Base-by-base conservation (phyloP, 331 rosid genomes). In the Spiraea crenata region DNA sequence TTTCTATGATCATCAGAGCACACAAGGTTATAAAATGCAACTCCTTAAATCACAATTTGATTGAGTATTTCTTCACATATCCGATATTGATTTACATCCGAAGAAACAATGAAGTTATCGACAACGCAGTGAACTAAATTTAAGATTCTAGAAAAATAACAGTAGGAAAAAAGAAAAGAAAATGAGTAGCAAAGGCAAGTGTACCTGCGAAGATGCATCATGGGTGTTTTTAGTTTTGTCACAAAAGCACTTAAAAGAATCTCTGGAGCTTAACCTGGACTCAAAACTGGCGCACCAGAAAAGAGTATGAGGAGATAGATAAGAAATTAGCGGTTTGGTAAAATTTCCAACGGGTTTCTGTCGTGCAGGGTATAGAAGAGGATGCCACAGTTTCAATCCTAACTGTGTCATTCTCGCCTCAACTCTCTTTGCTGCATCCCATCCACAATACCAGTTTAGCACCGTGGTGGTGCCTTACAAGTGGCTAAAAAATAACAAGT, bases 171-270 rank as follows among this genome's bases (percentile, higher is more conserved):
- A 25, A 25, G 1, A 25, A 25, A 25, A 25, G 31, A 25, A 25
- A 25, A 25, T 2, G 15, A 38, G 20, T 20, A 52, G n/a, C 14
- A 42, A 15, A 68, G 38, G 13, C 37, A 62, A 62, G 9, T 55
- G 25, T 41, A 81, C 96, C 89, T 68, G 83, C 65, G 79, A 65
- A 79, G 79, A 60, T 11, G 75, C 77, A 40, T 84, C 66, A 9
- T 39, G 84, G 41, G 84, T 40, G 69, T 70, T 34, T 50, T 87
- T 80, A 25, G 76, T 61, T 60, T 57, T 73, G 51, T 73, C 25
- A 84, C 80, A 85, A 73, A 68, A 88, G 72, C 82, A 75, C 78
- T 77, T 78, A 45, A 76, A 50, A 58, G 77, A 77, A 54, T 70
- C 41, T 74, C 61, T 63, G 58, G 76, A 71, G 60, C 51, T 69